Base-by-base conservation (phyloP, 495 filamentous ascomycete genomes). In the Neurospora sp. region DNA sequence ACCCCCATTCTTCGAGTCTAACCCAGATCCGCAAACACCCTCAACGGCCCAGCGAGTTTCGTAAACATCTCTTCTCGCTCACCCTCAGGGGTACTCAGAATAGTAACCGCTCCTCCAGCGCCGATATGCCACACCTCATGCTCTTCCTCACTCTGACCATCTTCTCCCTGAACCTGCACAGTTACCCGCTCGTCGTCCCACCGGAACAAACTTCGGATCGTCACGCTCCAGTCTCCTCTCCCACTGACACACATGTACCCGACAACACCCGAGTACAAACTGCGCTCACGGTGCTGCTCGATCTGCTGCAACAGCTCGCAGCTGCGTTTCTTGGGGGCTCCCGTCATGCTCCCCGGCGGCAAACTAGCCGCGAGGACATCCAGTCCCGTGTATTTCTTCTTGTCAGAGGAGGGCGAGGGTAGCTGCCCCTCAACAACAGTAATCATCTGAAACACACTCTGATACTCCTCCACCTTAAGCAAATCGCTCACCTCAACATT, bases 261-360 rank as follows among this genome's bases (percentile, higher is more conserved):
- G 42, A 96, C 85, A 2, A 96, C 92, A 0, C 95, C 95, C 1
- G 92, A 93, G 79, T 98, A 98, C 39, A 98, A 80, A 1, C 93
- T 89, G n/a, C 95, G 85, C 68, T 88, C 85, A 17, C 82, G 80
- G n/a, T 77, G 78, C n/a, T 76, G 77, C 78, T 98, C 95, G 65
- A 97, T 86, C 0, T 79, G 78, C 70, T 84, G 80, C 48, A 98
- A 84, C 61, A 98, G 86, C 86, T 97, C 89, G 78, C 95, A 97
- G 44, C 89, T 92, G 27, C 95, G 88, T 77, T 92, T 92, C 84
- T 98, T 98, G 0, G 95, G 95, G 7, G 95, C 95, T 17, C 95
- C 95, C 3, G 95, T 98, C 95, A 98, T 98, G 65, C 89, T 92
- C 0, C 96, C 96, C 0, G 96, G 94, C 0, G 95, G 96, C 4